These are phyloP conservation scores for Schrenkiella parvula DNA, from an alignment of 345 rosid species.

Conservation along the genomic window DNA sequence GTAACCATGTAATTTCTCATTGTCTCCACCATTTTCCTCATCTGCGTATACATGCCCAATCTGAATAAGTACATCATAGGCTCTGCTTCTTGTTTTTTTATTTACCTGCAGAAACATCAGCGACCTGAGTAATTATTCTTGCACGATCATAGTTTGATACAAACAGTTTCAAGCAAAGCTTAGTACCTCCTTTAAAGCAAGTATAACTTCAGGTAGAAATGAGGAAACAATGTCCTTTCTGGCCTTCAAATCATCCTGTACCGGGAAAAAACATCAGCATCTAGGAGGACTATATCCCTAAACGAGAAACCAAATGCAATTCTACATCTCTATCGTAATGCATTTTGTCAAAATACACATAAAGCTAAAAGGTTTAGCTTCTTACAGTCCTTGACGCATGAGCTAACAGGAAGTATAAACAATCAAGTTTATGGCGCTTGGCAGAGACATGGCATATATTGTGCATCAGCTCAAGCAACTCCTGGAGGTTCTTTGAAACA, in stretches of 20 bases:
- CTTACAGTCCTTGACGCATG: constrained; percentile 54
- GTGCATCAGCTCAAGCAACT: constrained; percentile 66
- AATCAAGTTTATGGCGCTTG: constrained; percentile 85
- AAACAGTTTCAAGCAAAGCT: constrained; percentile 13
- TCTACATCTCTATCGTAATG: neutral
- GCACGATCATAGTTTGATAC: constrained; percentile 5
- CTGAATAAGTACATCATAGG: constrained; percentile 89
- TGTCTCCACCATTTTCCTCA: constrained; percentile 77
- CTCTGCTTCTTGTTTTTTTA: constrained; percentile 90
- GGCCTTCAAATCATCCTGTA: constrained; percentile 64
- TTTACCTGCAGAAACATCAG: constrained; percentile 53
- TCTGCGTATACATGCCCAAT: constrained; percentile 91
- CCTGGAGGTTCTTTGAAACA: constrained; percentile 55
- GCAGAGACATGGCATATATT: constrained; percentile 92
- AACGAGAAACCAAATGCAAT: neutral
- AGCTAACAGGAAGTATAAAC: constrained; percentile 71
- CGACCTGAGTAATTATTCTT: constrained; percentile 5
- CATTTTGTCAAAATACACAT: constrained; percentile 1
- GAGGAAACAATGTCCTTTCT: constrained; percentile 52
- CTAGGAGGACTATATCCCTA: neutral
- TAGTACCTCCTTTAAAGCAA: constrained; percentile 92
- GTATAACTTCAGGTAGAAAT: constrained; percentile 82
- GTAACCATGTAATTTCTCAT: constrained; percentile 63
- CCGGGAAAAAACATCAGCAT: neutral
- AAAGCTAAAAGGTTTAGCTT: constrained; percentile 6